Percentiles rank a stretch among this genome's conserved stretches.
Evolutionary conservation across 805 yeast species (phyloP).

Genomic region (Maudiozyma serrabonitensis): DNA sequence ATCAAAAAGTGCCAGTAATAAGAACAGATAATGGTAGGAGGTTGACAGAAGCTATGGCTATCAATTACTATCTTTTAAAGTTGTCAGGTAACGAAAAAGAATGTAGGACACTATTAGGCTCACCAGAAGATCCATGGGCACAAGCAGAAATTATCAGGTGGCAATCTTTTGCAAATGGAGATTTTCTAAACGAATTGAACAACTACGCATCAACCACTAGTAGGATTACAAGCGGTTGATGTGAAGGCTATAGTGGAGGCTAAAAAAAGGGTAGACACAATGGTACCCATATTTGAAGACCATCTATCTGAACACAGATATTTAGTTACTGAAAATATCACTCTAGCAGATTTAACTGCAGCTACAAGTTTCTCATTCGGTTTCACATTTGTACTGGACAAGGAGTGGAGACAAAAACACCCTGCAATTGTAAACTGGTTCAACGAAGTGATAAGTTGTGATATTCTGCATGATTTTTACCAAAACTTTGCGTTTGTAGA

Average conservation of each 20-base stretch:
- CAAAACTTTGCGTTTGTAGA: background rate
- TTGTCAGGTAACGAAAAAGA: constrained; percentile 27
- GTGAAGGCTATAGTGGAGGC: background rate
- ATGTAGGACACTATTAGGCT: constrained; percentile 43
- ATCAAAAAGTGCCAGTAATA: background rate
- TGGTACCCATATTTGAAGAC: background rate
- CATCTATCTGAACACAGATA: background rate
- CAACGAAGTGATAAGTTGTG: background rate
- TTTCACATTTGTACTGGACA: background rate
- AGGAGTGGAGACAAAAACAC: background rate
- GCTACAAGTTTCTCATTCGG: background rate
- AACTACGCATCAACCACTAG: background rate
- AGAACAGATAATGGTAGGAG: background rate
- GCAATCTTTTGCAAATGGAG: background rate
- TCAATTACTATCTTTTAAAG: constrained; percentile 33
- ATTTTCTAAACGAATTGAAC: background rate
- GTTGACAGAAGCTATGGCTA: background rate
- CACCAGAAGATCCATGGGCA: background rate
- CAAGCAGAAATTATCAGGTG: background rate
- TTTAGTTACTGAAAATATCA: background rate
- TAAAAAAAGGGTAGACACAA: background rate
- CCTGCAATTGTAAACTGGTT: background rate
- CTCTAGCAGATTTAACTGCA: background rate
- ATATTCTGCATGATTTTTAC: background rate
- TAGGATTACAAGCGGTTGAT: background rate